Evolutionary conservation across 2,329 filamentous ascomycete species (phyloP).

Genomic region (Botrytis medusae): DNA sequence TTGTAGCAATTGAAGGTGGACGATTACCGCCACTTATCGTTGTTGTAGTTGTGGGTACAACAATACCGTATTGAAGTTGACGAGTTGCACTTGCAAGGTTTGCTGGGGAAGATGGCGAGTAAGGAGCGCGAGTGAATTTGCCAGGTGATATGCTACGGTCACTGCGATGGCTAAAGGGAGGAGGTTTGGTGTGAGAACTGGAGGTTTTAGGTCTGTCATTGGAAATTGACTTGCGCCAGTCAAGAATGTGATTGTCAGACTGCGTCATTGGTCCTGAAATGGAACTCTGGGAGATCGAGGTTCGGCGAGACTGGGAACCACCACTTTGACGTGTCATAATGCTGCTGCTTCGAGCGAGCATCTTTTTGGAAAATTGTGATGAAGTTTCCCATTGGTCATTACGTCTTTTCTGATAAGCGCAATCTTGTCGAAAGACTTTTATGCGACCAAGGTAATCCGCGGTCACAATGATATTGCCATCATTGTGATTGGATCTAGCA

Average conservation of each 20-base stretch:
- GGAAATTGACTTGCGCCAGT: slow-evolving; percentile 75
- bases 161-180: slow-evolving; percentile 43
- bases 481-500: slow-evolving; percentile 70
- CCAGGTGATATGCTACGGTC: slow-evolving; percentile 56
- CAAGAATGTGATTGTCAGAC: slow-evolving; percentile 79
- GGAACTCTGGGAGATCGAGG: slow-evolving; percentile 43
- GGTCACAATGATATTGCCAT: slow-evolving; percentile 89
- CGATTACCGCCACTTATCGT: slow-evolving; percentile 2
- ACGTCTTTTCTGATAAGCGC: slow-evolving; percentile 72
- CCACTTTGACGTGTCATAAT: slow-evolving; percentile 51
- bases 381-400: slow-evolving; percentile 75
- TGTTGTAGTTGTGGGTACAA: slow-evolving; percentile 19
- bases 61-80: slow-evolving; percentile 34
- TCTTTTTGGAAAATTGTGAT: slow-evolving; percentile 65
- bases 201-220: slow-evolving; percentile 46
- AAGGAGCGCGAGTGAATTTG: slow-evolving; percentile 41
- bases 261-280: slow-evolving; percentile 35
- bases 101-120: slow-evolving; percentile 28
- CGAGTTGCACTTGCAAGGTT: slow-evolving; percentile 36
- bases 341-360: slow-evolving; percentile 36
- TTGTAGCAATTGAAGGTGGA: slow-evolving; percentile 35
- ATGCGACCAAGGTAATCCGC: slow-evolving; percentile 85
- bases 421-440: slow-evolving; percentile 91
- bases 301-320: slow-evolving; percentile 45
- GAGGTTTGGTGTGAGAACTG: slow-evolving; percentile 4